Evolutionary conservation across 2,329 filamentous ascomycete genomes (phyloP), one percentile per base, ranked within the genome.

Genomic region (Fusarium globosum): DNA sequence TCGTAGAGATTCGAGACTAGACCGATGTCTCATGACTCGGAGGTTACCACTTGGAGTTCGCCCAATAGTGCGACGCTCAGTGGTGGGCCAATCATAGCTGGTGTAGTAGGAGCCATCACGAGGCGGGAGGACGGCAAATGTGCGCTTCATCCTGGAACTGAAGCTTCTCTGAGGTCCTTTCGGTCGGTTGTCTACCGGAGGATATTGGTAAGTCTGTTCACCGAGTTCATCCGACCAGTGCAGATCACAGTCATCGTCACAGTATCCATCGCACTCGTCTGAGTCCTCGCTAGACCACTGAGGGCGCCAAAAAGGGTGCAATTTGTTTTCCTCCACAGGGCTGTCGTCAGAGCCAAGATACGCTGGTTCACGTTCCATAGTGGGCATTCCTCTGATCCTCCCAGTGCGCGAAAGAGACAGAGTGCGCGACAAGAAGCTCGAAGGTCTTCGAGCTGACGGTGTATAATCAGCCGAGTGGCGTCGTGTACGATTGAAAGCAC

Each of bases 271-370:
- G 42, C 72, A 78, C 30, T 76, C 75, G 26, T 79, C 73, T 21
- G 61, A 76, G 4, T 77, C 77, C 20, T 80, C 76, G 30, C 84
- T 81, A 3, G 81, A 83, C 73, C 86, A 86, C 20, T 86, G 80
- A n/a, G 90, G 89, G 12, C 87, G 85, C 90, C 90, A 92, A 75
- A 88, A 87, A 2, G 90, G 89, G 78, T 92, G 89, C 20, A 91
- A 80, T 71, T 86, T 88, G 52, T 84, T 84, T 43, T 86, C 85
- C 51, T 92, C 89, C 4, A 83, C 79, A 4, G 86, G 88, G 28
- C 81, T 79, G 35, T 86, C 84, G 12, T 86, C 84, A 7, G 83
- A 80, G 7, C 83, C 83, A 4, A 85, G 83, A 69, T 85, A 86
- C 18, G 81, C 73, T 16, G 76, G 74, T 35, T 81, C 74, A n/a